These are phyloP conservation scores for Picocystis salinarum DNA, from an alignment of 139 green algal genomes.

Conservation along the genomic window DNA sequence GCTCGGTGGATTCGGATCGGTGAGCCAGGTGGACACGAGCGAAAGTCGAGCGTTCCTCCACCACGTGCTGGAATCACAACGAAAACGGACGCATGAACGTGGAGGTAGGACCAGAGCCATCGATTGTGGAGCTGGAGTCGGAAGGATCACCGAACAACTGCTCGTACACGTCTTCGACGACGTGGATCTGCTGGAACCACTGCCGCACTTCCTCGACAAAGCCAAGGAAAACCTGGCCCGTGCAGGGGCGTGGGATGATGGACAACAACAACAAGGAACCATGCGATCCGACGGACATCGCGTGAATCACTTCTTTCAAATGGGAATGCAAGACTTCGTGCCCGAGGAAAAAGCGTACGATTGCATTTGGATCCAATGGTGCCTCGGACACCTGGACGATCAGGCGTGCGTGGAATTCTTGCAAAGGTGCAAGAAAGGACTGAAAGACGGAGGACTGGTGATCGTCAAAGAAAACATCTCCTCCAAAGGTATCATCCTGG, in stretches of 20 bases:
- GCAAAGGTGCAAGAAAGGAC: constrained; percentile 22
- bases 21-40: background rate
- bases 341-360: constrained; percentile 38
- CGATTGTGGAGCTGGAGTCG: constrained; percentile 88
- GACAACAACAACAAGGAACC: constrained; percentile 6
- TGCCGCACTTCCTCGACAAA: background rate
- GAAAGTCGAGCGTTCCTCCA: constrained; percentile 2
- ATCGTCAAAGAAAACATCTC: constrained; percentile 90
- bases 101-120: no score
- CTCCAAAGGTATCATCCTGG: constrained; percentile 62
- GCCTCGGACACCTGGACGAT: constrained; percentile 82
- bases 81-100: constrained; percentile 3
- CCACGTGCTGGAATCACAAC: background rate
- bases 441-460: constrained; percentile 62
- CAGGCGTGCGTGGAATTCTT: constrained; percentile 39
- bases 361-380: constrained; percentile 66
- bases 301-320: constrained; percentile 13
- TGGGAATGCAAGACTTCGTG: constrained; percentile 21
- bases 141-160: constrained; percentile 64
- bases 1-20: no score
- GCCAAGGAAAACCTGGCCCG: background rate
- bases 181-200: constrained; percentile 74
- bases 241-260: background rate
- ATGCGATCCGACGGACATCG: no score
- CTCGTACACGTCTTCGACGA: constrained; percentile 65